Percentiles rank a stretch among this genome's conserved stretches.
Conservation (phyloP, 148 eudicot genomes). For the Vaccinium macrocarpon region DNA sequence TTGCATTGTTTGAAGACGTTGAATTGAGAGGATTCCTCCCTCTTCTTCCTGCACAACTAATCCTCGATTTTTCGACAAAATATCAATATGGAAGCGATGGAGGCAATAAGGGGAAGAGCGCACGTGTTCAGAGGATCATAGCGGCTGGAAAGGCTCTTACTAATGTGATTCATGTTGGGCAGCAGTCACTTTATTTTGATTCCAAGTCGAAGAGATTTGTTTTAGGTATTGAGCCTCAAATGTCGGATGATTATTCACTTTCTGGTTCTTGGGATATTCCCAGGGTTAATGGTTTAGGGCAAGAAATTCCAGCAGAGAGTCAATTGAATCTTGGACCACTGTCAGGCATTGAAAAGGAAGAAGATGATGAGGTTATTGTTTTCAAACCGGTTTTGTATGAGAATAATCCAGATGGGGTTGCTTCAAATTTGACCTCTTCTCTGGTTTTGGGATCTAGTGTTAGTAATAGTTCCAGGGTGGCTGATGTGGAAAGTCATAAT, state of each 20-base stretch:
- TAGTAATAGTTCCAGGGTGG: constrained; percentile 20
- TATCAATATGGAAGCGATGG: constrained; percentile 49
- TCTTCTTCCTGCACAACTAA: constrained; percentile 76
- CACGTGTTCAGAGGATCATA: constrained; percentile 76
- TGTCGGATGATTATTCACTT: constrained; percentile 33
- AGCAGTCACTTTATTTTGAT: constrained; percentile 63
- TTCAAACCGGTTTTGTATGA: constrained; percentile 74
- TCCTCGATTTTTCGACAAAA: constrained; percentile 83
- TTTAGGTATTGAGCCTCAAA: constrained; percentile 53
- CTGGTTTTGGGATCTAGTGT: constrained; percentile 32
- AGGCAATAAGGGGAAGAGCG: constrained; percentile 56
- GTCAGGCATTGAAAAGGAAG: constrained; percentile 54
- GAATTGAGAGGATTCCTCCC: constrained; percentile 92
- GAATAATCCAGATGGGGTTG: constrained; percentile 37
- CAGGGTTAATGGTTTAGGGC: constrained; percentile 19
- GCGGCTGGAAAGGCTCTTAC: constrained; percentile 88
- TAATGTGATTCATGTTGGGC: constrained; percentile 53
- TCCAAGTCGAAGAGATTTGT: constrained; percentile 51
- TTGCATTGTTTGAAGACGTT: constrained; percentile 85
- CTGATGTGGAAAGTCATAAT: constrained; percentile 29
- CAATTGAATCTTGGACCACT: constrained; percentile 22
- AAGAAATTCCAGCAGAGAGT: constrained; percentile 25
- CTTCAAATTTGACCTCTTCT: constrained; percentile 34
- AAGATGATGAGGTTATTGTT: constrained; percentile 94
- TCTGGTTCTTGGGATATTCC: constrained; percentile 28